Percentiles rank a stretch among this genome's conserved stretches.
These are phyloP conservation scores for Cadophora sp. DNA, from an alignment of 2,329 filamentous ascomycete genomes.

Conservation along the genomic window DNA sequence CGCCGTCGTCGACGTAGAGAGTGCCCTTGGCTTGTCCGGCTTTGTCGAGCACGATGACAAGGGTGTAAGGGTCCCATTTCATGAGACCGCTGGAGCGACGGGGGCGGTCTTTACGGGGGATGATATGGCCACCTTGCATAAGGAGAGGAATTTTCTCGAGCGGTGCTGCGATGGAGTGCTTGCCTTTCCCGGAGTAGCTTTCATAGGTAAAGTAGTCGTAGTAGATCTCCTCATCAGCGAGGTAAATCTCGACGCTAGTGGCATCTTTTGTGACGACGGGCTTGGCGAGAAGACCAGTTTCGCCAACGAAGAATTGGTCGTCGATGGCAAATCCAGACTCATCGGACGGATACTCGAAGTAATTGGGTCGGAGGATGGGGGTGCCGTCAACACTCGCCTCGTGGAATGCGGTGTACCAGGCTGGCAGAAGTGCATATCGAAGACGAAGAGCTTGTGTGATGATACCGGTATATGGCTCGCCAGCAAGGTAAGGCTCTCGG, in stretches of 20 bases:
- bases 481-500: conserved; percentile 88
- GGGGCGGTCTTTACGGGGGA: conserved; percentile 87
- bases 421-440: conserved; percentile 86
- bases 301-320: conserved; percentile 90
- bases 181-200: conserved; percentile 72
- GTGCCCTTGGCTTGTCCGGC: conserved; percentile 78
- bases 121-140: conserved; percentile 92
- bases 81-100: conserved; percentile 87
- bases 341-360: conserved; percentile 87
- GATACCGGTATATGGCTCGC: conserved; percentile 84
- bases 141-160: conserved; percentile 87
- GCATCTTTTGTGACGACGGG: conserved; percentile 83
- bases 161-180: conserved; percentile 74
- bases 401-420: conserved; percentile 98
- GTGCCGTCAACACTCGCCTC: conserved; percentile 82
- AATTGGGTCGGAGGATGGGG: conserved; percentile 90
- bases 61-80: conserved; percentile 93
- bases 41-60: conserved; percentile 76
- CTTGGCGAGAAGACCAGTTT: conserved; percentile 89
- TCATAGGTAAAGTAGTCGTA: conserved; percentile 96
- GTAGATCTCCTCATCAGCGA: conserved; percentile 88
- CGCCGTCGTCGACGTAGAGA: conserved; percentile 91
- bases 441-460: conserved; percentile 87
- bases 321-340: conserved; percentile 89
- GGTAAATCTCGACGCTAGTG: conserved; percentile 77